A percentile compares a stretch with the other conserved stretches of the same genome.
Evolutionary conservation across 1,284 basidiomycete genomes (phyloP).

Genomic region (Rhodotorula sp.): DNA sequence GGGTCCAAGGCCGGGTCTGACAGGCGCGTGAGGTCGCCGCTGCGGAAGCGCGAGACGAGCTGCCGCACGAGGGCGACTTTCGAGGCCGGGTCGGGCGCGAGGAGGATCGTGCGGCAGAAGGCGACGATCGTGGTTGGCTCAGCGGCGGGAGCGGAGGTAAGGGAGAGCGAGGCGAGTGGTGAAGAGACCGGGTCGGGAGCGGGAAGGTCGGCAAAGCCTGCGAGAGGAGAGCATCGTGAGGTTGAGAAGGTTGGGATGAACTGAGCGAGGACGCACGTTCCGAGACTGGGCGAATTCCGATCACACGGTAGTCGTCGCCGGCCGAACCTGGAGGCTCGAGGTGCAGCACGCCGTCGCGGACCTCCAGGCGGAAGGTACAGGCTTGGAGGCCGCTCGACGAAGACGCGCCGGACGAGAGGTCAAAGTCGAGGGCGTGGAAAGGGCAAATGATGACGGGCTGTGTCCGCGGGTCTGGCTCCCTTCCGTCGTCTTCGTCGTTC

Average conservation of each 20-base stretch:
- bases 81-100: slow-evolving; percentile 49
- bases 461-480: not conserved
- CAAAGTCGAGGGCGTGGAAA: slow-evolving; percentile 74
- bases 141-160: slow-evolving; percentile 30
- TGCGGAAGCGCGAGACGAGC: slow-evolving; percentile 67
- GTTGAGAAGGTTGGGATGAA: not conserved
- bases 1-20: slow-evolving; percentile 60
- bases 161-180: slow-evolving; percentile 20
- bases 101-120: slow-evolving; percentile 52
- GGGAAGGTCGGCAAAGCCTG: slow-evolving; percentile 23
- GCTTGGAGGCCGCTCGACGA: slow-evolving; percentile 72
- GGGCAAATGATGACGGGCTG: slow-evolving; percentile 65
- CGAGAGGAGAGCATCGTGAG: not conserved
- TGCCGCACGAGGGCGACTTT: slow-evolving; percentile 52
- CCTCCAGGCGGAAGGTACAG: slow-evolving; percentile 71
- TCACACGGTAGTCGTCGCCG: slow-evolving; percentile 62
- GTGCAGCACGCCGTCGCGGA: slow-evolving; percentile 62
- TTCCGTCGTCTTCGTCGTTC: not conserved
- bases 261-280: slow-evolving; percentile 61
- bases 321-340: slow-evolving; percentile 64
- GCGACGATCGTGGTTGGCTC: slow-evolving; percentile 49
- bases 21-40: slow-evolving; percentile 66
- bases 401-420: slow-evolving; percentile 66
- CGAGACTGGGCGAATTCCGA: slow-evolving; percentile 75
- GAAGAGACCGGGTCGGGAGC: slow-evolving; percentile 1